Base-by-base conservation (phyloP, 2,329 filamentous ascomycete genomes). In the Juglanconis oblonga region DNA sequence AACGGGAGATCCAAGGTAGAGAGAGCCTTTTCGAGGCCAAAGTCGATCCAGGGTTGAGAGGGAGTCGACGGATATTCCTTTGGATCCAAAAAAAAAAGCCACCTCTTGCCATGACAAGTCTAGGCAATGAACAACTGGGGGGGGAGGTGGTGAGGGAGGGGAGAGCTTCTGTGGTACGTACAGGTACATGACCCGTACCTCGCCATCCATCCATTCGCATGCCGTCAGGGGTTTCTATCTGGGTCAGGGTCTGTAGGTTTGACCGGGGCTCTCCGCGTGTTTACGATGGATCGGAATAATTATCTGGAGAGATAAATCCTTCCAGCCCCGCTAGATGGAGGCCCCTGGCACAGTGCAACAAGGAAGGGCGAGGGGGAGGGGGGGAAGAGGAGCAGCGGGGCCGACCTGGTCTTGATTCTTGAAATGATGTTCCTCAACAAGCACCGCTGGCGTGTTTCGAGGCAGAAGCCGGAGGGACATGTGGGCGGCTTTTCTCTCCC, bases 281-380 rank as follows among this genome's bases (percentile, higher is more conserved):
- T 58, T 42, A 58, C 48, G 62, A 57, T 62, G 59, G 57, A 64
- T 64, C 62, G 62, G 59, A 59, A 64, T 52, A 55, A 64, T 64
- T 64, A 59, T 59, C 59, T 64, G 55, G 59, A 59, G 55, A 48
- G 59, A 52, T 55, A 40, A 57, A 54, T 62, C 48, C 55, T 56
- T 50, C 45, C 45, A 55, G 59, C 52, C 51, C 51, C 56, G 53
- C 45, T 51, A 33, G 42, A 50, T 50, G 52, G 51, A 55, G 44
- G 17, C 40, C 58, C 62, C 55, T 61, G 55, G 4, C 62, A 63
- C 58, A 61, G 58, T 57, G 62, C 58, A 33, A 51, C 51, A 52
- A 40, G 55, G 54, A 11, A 24, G 17, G 17, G 17, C n/a, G n/a
- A n/a, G n/a, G n/a, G n/a, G n/a, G n/a, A n/a, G n/a, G n/a, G n/a